A percentile compares a stretch with the other conserved stretches of the same genome.
phyloP scores from a whole-genome alignment of 441 rosid genomes.

The Viola pubescens region DNA sequence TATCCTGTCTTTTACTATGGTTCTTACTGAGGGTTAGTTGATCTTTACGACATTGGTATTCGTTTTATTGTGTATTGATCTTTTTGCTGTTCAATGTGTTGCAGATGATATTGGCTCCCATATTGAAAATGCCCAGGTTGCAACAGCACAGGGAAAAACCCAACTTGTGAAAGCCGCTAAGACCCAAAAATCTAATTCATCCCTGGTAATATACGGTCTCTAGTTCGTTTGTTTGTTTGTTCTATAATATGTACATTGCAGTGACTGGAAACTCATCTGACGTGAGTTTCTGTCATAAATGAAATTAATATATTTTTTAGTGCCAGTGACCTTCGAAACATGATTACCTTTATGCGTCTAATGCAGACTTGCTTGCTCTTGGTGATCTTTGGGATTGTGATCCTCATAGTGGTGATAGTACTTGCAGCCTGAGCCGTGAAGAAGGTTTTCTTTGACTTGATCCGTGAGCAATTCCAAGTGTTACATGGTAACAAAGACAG shows the following conservation, averaged over 20 bases:
- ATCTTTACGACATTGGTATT: neutral
- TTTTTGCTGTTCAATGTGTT: neutral
- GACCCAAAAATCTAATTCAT: constrained; percentile 75
- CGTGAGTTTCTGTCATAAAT: neutral
- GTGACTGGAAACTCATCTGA: neutral
- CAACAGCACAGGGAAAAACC: constrained; percentile 49
- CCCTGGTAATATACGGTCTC: constrained; percentile 47
- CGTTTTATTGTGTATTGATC: neutral
- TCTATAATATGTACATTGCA: neutral
- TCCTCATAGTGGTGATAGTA: constrained; percentile 71
- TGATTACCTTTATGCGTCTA: neutral
- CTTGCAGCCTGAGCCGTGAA: constrained; percentile 44
- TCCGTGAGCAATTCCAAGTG: constrained; percentile 1
- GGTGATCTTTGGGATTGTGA: constrained; percentile 88
- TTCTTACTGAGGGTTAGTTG: neutral
- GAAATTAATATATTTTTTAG: neutral
- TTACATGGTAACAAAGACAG: constrained; percentile 13
- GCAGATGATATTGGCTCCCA: constrained; percentile 70
- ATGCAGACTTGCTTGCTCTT: constrained; percentile 78
- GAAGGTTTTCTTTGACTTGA: constrained; percentile 3
- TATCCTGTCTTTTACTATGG: neutral
- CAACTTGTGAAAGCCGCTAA: constrained; percentile 61
- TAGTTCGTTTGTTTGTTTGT: constrained; percentile 1
- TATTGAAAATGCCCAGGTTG: constrained; percentile 49
- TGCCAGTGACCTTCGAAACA: neutral